Evolutionary conservation across 116 monocot genomes (phyloP).

Genomic region (Iris pallida): DNA sequence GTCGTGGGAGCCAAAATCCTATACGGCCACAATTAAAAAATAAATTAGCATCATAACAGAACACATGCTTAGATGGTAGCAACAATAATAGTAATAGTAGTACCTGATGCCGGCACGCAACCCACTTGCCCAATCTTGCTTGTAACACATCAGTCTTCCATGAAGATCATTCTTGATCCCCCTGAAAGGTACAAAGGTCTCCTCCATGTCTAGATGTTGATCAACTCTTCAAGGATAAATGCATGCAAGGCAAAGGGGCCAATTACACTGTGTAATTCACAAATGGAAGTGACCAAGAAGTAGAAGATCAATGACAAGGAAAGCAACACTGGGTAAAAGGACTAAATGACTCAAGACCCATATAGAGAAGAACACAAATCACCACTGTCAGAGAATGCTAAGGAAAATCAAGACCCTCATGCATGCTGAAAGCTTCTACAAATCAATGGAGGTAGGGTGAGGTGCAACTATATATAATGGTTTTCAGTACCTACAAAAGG

Average conservation of each 20-base stretch:
- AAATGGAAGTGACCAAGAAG: neutral
- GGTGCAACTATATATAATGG: no score
- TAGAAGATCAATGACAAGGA: no score
- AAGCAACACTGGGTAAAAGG: no score
- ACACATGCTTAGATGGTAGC: neutral
- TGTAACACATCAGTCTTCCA: conserved; percentile 56
- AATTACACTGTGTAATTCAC: no score
- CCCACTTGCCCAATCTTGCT: conserved; percentile 65
- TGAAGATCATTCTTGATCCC: conserved; percentile 69
- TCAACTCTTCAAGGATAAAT: neutral
- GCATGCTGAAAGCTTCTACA: no score
- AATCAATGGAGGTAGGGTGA: no score
- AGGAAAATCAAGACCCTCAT: no score
- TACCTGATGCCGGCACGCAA: conserved; percentile 64
- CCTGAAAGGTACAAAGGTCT: conserved; percentile 62
- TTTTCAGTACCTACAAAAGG: neutral
- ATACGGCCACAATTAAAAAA: neutral
- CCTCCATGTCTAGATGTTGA: conserved; percentile 39
- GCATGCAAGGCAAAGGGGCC: no score
- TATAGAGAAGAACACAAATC: no score
- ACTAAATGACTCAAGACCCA: no score
- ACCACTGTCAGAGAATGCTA: no score
- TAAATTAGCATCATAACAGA: neutral
- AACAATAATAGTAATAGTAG: neutral
- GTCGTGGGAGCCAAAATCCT: conserved; percentile 83